phyloP scores from a whole-genome alignment of 768 basidiomycete species.

The Cantharellus anzutake region DNA sequence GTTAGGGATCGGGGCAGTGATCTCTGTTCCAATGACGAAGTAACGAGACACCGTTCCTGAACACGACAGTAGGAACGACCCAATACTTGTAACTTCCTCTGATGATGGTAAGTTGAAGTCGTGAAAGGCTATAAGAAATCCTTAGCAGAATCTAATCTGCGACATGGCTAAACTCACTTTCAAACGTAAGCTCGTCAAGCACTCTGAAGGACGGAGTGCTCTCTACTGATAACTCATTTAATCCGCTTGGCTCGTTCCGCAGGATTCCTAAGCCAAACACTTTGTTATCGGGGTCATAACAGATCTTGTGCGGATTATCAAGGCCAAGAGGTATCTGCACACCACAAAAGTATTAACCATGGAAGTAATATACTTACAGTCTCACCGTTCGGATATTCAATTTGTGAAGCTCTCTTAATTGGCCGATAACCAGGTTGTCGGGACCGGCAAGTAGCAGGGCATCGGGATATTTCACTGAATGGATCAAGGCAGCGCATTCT shows the following conservation, averaged over 20 bases:
- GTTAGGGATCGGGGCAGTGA: not conserved
- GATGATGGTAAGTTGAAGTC: not conserved
- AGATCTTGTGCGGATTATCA: slow-evolving; percentile 50
- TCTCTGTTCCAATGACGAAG: slow-evolving; percentile 13
- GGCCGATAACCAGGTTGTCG: slow-evolving; percentile 41
- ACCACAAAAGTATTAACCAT: not conserved
- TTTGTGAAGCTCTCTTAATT: slow-evolving; percentile 47
- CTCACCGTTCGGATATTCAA: slow-evolving; percentile 64
- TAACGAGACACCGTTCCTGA: slow-evolving; percentile 3
- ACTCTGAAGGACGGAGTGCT: slow-evolving; percentile 41
- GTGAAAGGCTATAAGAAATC: not conserved
- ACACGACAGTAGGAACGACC: slow-evolving; percentile 12
- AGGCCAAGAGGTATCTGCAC: slow-evolving; percentile 51
- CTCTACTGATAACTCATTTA: not conserved
- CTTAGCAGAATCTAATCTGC: not conserved
- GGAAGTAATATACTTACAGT: not conserved
- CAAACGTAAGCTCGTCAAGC: slow-evolving; percentile 43
- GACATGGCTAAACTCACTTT: slow-evolving; percentile 25
- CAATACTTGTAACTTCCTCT: slow-evolving; percentile 47
- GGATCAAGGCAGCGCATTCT: slow-evolving; percentile 30
- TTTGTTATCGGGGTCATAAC: slow-evolving; percentile 32
- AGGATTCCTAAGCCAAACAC: slow-evolving; percentile 49
- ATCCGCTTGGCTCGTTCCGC: slow-evolving; percentile 4
- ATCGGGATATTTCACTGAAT: slow-evolving; percentile 27
- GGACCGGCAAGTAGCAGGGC: slow-evolving; percentile 42